A percentile compares a stretch with the other conserved stretches of the same genome.
Evolutionary conservation across 1,284 basidiomycete species (phyloP).

Genomic region (Malassezia cuniculi): DNA sequence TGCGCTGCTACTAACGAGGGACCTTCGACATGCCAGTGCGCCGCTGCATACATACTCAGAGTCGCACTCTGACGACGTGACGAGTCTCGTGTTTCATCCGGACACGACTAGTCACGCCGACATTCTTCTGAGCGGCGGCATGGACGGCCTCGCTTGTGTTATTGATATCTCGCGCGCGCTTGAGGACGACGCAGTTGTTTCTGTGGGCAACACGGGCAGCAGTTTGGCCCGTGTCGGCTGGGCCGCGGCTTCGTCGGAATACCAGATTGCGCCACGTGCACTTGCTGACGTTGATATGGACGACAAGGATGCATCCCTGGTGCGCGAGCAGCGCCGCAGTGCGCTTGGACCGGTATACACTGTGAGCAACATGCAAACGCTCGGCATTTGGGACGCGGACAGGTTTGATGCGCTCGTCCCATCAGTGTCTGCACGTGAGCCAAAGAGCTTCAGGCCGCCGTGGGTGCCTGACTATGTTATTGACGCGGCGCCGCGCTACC

Average conservation of each 20-base stretch:
- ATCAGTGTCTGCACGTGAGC: slow-evolving; percentile 20
- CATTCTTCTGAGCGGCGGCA: slow-evolving; percentile 33
- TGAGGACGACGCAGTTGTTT: slow-evolving; percentile 41
- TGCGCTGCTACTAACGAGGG: too few species aligned
- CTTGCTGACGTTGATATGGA: slow-evolving; percentile 8
- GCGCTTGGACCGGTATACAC: slow-evolving; percentile 32
- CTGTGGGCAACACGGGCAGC: slow-evolving; percentile 36
- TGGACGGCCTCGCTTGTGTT: slow-evolving; percentile 35
- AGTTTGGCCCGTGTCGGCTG: slow-evolving; percentile 35
- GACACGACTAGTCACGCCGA: slow-evolving; percentile 13
- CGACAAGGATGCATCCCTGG: slow-evolving; percentile 11
- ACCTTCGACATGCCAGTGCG: slow-evolving; percentile 17
- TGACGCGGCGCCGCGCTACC: slow-evolving; percentile 25
- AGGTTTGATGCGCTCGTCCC: slow-evolving; percentile 9
- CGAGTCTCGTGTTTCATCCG: slow-evolving; percentile 29
- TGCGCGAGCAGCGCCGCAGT: slow-evolving; percentile 15
- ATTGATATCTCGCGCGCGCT: slow-evolving; percentile 27
- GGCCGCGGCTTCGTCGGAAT: slow-evolving; percentile 5
- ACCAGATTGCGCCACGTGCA: slow-evolving; percentile 5
- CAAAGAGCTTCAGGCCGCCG: slow-evolving; percentile 23
- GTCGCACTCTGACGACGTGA: slow-evolving; percentile 41
- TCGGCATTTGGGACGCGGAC: slow-evolving; percentile 36
- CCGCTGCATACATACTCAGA: slow-evolving; percentile 34
- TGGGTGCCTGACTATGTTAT: slow-evolving; percentile 41
- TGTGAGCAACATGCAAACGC: slow-evolving; percentile 42